Conservation (phyloP, 2,329 filamentous ascomycete species). For the Calonectria crousiana region DNA sequence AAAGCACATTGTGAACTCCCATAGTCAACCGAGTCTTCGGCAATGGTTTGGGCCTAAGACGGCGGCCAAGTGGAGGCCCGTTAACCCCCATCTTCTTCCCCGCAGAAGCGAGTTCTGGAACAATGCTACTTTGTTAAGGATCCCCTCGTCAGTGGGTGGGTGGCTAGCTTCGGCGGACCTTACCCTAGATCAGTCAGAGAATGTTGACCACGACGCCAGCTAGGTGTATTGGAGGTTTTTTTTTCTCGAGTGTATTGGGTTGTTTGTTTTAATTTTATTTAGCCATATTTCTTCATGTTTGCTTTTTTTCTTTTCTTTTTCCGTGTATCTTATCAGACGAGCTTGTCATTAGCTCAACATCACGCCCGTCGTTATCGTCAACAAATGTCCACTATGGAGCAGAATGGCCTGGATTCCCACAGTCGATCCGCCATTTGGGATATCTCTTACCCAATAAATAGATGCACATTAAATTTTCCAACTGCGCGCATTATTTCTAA, state of each 20-base stretch:
- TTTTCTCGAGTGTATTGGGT: not conserved
- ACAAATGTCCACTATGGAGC: not conserved
- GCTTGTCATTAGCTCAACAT: too few relatives aligned
- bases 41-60: not conserved
- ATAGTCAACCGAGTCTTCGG: not conserved
- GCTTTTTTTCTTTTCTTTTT: not conserved
- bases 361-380: not conserved
- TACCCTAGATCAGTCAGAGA: not conserved
- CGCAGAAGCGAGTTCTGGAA: conserved; percentile 6
- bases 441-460: not conserved
- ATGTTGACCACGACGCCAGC: not conserved
- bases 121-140: not conserved
- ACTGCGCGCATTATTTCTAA: not conserved
- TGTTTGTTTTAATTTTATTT: not conserved
- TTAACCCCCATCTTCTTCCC: not conserved
- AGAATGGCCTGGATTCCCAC: not conserved
- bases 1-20: not conserved
- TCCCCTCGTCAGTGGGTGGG: not conserved
- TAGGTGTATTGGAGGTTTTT: too few relatives aligned
- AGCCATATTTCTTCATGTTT: too few relatives aligned
- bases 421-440: not conserved
- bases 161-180: not conserved
- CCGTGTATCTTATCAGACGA: not conserved
- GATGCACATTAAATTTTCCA: not conserved
- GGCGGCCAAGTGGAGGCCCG: not conserved